Evolutionary conservation across 2,329 filamentous ascomycete genomes (phyloP).

Genomic region (Alternaria solani): DNA sequence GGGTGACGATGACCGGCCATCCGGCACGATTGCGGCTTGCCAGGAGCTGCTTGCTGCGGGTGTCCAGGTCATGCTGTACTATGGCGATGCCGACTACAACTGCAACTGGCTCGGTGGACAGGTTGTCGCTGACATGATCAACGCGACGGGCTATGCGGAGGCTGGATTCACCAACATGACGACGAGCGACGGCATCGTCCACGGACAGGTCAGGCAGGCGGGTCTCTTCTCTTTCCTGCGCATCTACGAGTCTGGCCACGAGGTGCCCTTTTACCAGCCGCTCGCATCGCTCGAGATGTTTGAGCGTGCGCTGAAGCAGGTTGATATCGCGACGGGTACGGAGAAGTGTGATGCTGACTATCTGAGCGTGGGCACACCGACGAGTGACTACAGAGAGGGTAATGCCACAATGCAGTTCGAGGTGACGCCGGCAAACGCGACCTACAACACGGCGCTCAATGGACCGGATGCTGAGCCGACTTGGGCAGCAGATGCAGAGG

Average conservation of each 20-base stretch:
- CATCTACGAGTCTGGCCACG: conserved; percentile 60
- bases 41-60: conserved; percentile 51
- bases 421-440: conserved; percentile 54
- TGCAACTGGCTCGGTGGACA: conserved; percentile 59
- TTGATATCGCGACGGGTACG: conserved; percentile 61
- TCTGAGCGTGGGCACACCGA: conserved; percentile 45
- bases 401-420: conserved; percentile 57
- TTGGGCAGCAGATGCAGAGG: conserved; percentile 27
- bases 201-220: conserved; percentile 63
- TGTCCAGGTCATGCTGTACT: conserved; percentile 55
- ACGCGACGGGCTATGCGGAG: conserved; percentile 51
- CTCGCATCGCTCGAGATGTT: conserved; percentile 60
- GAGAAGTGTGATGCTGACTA: conserved; percentile 36
- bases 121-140: conserved; percentile 52
- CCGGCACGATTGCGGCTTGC: conserved; percentile 54
- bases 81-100: conserved; percentile 60
- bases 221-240: conserved; percentile 61
- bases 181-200: conserved; percentile 56
- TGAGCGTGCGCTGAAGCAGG: conserved; percentile 57
- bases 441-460: conserved; percentile 58
- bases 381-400: conserved; percentile 54
- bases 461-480: conserved; percentile 51
- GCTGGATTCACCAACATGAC: conserved; percentile 60
- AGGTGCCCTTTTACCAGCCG: conserved; percentile 65
- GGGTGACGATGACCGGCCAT: conserved; percentile 60